Percentiles rank a stretch among this genome's conserved stretches.
Evolutionary conservation across 345 rosid species (phyloP).

Genomic region (Erysimum cheiranthoides): DNA sequence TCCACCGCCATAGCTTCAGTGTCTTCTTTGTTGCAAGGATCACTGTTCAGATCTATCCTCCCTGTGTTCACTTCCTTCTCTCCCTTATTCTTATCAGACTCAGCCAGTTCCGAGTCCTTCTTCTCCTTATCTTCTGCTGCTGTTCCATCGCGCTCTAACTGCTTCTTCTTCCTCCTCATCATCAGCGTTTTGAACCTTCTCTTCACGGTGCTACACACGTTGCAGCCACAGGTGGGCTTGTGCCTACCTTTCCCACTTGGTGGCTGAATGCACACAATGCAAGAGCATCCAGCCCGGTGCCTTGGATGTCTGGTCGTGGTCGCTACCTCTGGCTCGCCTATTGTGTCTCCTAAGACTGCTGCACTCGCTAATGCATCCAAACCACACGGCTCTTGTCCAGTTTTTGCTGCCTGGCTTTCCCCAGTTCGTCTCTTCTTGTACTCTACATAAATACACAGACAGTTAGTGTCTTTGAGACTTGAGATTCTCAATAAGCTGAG

Average conservation of each 20-base stretch:
- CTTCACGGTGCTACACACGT: slow-evolving; percentile 92
- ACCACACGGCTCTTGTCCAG: slow-evolving; percentile 61
- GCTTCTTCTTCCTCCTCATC: slow-evolving; percentile 88
- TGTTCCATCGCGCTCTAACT: slow-evolving; percentile 66
- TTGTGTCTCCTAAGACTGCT: slow-evolving; percentile 70
- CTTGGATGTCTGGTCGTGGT: slow-evolving; percentile 96
- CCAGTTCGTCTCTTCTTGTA: slow-evolving; percentile 58
- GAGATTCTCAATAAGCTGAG: slow-evolving; percentile 19
- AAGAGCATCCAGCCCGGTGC: slow-evolving; percentile 89
- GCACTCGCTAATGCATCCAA: slow-evolving; percentile 89
- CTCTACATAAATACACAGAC: slow-evolving; percentile 50
- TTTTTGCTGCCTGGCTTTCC: slow-evolving; percentile 50
- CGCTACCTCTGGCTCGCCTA: slow-evolving; percentile 65
- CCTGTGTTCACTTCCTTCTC: slow-evolving; percentile 49
- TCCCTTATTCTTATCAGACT: slow-evolving; percentile 41
- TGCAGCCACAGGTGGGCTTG: slow-evolving; percentile 75
- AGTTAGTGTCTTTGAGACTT: slow-evolving; percentile 12
- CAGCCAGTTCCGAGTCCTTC: slow-evolving; percentile 38
- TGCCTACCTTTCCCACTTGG: slow-evolving; percentile 98
- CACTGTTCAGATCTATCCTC: slow-evolving; percentile 46
- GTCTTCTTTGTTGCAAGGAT: slow-evolving; percentile 42
- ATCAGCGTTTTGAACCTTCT: slow-evolving; percentile 91
- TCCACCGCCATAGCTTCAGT: slow-evolving; percentile 32
- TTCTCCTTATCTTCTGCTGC: slow-evolving; percentile 46
- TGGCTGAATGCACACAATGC: slow-evolving; percentile 98